Base-by-base conservation (phyloP, 78 protist genomes). In the Dictyostelium capitatum region DNA sequence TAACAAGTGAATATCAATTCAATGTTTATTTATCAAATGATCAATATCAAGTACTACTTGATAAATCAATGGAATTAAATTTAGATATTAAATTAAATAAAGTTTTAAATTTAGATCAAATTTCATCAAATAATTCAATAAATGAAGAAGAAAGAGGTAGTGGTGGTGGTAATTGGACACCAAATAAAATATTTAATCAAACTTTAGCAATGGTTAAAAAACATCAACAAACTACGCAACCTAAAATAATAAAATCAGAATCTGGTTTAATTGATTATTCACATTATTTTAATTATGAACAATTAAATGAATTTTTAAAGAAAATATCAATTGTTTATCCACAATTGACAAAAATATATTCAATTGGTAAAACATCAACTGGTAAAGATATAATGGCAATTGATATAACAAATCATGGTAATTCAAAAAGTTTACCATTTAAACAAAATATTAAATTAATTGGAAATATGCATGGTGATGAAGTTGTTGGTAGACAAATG, bases 381-480 rank as follows among this genome's bases (percentile, higher is more conserved):
- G 83, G 77, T 48, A 74, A 57, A 54, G 90, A 91, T 1, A 19
- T 91, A n/a, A 81, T 70, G 82, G 95, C 54, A 25, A 77, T 87
- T 3, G 77, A 65, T 32, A 62, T 80, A 59, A 23, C 69, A 20
- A 56, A 56, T 56, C n/a, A 56, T 7, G 19, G 19, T 8, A 62
- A 77, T 23, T n/a, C 54, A 32, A 15, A 50, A 0, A 6, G 23
- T 32, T 9, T 47, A 20, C 37, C 41, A 47, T 43, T 82, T 25
- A 51, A 82, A 47, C 95, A 89, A 23, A 50, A 59, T 67, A 28
- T 82, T 43, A 91, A 91, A 69, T 82, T 83, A 43, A 54, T 91
- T 67, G 95, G 89, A 32, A 97, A 97, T 91, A 97, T 97, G 96
- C 98, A 97, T 90, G 98, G 98, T 32, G 96, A 97, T 80, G 98